These are phyloP conservation scores for Sporothrix brasiliensis DNA, from an alignment of 2,329 filamentous ascomycete species.

Conservation along the genomic window DNA sequence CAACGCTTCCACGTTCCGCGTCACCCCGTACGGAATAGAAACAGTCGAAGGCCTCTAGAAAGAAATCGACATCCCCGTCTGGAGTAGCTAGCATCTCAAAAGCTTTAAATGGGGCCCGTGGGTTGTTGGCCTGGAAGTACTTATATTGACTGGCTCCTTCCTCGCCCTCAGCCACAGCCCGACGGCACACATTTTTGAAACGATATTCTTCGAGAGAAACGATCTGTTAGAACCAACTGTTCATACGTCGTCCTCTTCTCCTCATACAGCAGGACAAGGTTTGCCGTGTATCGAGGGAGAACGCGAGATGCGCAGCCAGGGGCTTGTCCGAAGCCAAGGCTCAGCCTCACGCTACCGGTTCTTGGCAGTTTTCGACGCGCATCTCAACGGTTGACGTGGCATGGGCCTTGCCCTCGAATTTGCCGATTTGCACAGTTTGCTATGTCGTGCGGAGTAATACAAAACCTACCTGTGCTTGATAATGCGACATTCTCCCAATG, in stretches of 20 bases:
- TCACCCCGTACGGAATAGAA: not conserved
- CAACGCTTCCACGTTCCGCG: not conserved
- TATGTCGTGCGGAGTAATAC: no score
- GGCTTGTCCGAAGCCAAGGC: slow-evolving; percentile 14
- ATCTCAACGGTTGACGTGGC: slow-evolving; percentile 16
- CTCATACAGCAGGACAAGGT: not conserved
- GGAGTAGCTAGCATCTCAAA: not conserved
- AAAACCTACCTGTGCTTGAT: no score
- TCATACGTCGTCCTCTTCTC: not conserved
- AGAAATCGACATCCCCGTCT: not conserved
- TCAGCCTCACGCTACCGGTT: slow-evolving; percentile 31
- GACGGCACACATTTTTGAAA: not conserved
- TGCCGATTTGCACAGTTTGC: not conserved
- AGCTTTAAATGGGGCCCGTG: not conserved
- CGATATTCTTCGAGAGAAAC: not conserved
- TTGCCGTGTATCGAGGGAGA: no score
- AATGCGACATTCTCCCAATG: not conserved
- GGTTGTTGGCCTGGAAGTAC: not conserved
- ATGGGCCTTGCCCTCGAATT: not conserved
- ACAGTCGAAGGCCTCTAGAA: not conserved
- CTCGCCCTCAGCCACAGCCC: slow-evolving; percentile 1
- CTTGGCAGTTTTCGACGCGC: slow-evolving; percentile 26
- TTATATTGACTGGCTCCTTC: not conserved
- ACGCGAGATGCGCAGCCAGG: slow-evolving; percentile 8
- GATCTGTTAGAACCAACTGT: not conserved